Conservation (phyloP, 306 rosid genomes). For the Elaeagnus macrophylla region DNA sequence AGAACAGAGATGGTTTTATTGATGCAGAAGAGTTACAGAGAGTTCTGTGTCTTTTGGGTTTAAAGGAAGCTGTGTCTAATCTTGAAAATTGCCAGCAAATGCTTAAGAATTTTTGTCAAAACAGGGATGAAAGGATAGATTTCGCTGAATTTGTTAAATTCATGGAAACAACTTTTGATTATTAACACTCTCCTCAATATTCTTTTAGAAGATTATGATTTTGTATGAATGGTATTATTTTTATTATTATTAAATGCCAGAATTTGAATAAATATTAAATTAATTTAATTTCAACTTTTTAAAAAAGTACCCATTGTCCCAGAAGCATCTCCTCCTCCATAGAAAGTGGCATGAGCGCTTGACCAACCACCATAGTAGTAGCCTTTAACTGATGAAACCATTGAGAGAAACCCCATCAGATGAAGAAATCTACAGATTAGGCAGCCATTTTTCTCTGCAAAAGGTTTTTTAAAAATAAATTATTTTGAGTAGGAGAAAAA, state of each 20-base stretch:
- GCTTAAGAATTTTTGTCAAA: constrained; percentile 52
- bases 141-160: constrained; percentile 62
- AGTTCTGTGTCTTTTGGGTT: constrained; percentile 46
- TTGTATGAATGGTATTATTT: no score
- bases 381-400: constrained; percentile 33
- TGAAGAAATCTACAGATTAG: constrained; percentile 28
- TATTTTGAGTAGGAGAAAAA: no score
- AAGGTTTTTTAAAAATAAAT: constrained; percentile 1
- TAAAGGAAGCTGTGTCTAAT: constrained; percentile 34
- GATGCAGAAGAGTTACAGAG: constrained; percentile 65
- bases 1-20: constrained; percentile 67
- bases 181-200: constrained; percentile 5
- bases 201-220: no score
- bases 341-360: constrained; percentile 80
- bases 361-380: constrained; percentile 49
- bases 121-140: constrained; percentile 63
- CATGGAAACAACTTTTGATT: constrained; percentile 60
- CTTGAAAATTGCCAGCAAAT: constrained; percentile 50
- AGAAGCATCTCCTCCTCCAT: constrained; percentile 81
- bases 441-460: constrained; percentile 41
- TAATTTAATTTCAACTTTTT: no score
- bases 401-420: constrained; percentile 29
- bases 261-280: no score
- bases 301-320: constrained; percentile 95
- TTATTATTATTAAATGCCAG: no score